Evolutionary conservation across 805 yeast genomes (phyloP).

Genomic region (Candida coleopterorum): DNA sequence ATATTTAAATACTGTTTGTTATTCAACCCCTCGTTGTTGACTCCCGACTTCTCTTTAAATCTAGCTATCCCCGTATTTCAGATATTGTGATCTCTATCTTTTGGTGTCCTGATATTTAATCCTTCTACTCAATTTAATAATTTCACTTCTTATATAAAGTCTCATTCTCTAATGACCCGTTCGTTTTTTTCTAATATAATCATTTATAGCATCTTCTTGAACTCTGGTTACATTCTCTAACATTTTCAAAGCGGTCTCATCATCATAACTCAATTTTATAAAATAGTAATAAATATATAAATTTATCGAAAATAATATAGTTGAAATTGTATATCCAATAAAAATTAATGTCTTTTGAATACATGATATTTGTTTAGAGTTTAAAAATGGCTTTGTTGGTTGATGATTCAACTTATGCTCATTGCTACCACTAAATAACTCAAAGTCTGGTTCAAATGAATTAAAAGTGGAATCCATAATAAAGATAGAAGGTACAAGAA

Average conservation of each 20-base stretch:
- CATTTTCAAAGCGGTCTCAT: slow-evolving; percentile 5
- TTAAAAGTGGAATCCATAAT: no score
- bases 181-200: slow-evolving; percentile 2
- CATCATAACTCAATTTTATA: slow-evolving; percentile 6
- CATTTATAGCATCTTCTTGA: slow-evolving; percentile 7
- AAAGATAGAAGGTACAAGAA: no score
- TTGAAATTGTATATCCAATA: slow-evolving; percentile 6
- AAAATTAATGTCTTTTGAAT: slow-evolving; percentile 3
- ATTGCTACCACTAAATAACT: not conserved
- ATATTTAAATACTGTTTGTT: no score
- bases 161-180: no score
- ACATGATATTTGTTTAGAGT: not conserved
- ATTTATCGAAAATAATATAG: slow-evolving; percentile 2
- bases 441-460: slow-evolving; percentile 4
- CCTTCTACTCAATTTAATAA: no score
- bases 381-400: slow-evolving; percentile 2
- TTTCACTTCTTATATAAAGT: no score
- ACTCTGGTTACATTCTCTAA: slow-evolving; percentile 4
- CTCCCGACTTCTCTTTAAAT: no score
- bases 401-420: slow-evolving; percentile 3
- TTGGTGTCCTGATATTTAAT: no score
- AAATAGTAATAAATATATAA: slow-evolving; percentile 5
- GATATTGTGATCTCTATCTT: no score
- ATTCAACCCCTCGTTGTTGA: no score
- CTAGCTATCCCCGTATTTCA: no score